Evolutionary conservation across 768 basidiomycete species (phyloP).

Genomic region (Podaxis sp.): DNA sequence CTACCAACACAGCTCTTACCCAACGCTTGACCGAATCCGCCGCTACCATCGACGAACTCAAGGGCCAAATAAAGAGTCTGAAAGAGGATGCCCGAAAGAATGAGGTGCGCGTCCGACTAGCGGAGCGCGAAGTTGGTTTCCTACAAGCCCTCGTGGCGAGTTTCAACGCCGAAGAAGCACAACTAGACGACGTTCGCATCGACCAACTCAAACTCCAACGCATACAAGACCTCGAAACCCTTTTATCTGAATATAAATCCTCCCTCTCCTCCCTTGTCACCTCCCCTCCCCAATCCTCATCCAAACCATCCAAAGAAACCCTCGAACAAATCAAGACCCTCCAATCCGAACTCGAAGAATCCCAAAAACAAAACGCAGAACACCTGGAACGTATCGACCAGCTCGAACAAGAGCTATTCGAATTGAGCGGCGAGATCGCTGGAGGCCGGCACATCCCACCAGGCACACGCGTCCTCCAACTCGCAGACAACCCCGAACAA

Average conservation of each 20-base stretch:
- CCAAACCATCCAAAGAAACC: conserved; percentile 17
- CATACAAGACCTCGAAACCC: conserved; percentile 53
- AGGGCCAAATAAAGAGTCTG: conserved; percentile 32
- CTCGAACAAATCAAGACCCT: conserved; percentile 11
- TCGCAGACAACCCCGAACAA: conserved; percentile 81
- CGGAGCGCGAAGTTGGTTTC: conserved; percentile 66
- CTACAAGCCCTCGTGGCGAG: conserved; percentile 67
- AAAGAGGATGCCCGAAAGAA: conserved; percentile 29
- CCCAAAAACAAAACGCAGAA: conserved; percentile 19
- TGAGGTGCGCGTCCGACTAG: conserved; percentile 19
- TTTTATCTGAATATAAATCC: conserved; percentile 56
- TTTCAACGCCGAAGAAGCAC: conserved; percentile 58
- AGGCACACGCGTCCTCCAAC: conserved; percentile 62
- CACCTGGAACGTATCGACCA: conserved; percentile 58
- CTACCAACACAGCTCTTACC: conserved; percentile 44
- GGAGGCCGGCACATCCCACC: conserved; percentile 76
- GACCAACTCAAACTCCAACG: conserved; percentile 42
- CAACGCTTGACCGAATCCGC: conserved; percentile 36
- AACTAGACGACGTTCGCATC: conserved; percentile 27
- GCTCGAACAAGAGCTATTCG: conserved; percentile 79
- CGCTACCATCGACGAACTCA: conserved; percentile 30
- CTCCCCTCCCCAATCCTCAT: background rate
- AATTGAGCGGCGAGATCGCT: conserved; percentile 74
- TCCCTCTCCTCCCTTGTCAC: conserved; percentile 43
- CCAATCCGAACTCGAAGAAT: conserved; percentile 10